Evolutionary conservation across 1,139 yeast species (phyloP), one percentile per base, ranked within the genome.

Genomic region (Komagataea norvegica): DNA sequence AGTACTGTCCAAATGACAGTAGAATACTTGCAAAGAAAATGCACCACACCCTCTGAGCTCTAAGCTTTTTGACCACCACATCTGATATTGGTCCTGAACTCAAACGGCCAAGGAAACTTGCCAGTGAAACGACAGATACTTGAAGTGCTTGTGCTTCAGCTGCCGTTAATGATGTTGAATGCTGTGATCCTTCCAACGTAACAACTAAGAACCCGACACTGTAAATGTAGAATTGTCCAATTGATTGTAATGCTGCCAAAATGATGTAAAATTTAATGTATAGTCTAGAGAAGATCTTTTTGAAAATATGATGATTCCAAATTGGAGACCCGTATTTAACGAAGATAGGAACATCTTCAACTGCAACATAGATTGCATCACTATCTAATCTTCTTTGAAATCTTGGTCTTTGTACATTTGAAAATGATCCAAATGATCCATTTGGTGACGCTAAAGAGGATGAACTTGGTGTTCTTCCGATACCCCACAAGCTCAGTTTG

Each of bases 31-130:
- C 77, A 10, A 73, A 47, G 0, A 77, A 58, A 27, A 85, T 65
- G 31, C 81, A 72, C 87, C 91, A 83, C 21, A 79, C 67, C 42
- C 95, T 66, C 51, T 79, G 87, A 11, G 67, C 60, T n/a, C 70
- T 62, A 28, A 67, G 56, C 33, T 60, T 67, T 38, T 72, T 68
- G 25, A 76, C 76, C 22, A 85, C 54, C 16, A 69, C 54, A 52
- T 77, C 83, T 1, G 79, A 77, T 27, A 67, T 48, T 3, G 77
- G 58, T 1, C 83, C 83, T 1, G 79, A 68, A 0, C 64, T 43
- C 5, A 76, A 57, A 45, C 83, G 60, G 1, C 82, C 83, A 6
- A 64, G 39, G 45, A 78, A 76, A 48, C 76, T 75, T 7, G 79
- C 72, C 11, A 74, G 51, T 9, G 81, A 75, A 14, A 77, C 52